A percentile compares a stretch with the other conserved stretches of the same genome.
These are phyloP conservation scores for Dictyostelium brefeldianum DNA, from an alignment of 78 protist species.

Conservation along the genomic window DNA sequence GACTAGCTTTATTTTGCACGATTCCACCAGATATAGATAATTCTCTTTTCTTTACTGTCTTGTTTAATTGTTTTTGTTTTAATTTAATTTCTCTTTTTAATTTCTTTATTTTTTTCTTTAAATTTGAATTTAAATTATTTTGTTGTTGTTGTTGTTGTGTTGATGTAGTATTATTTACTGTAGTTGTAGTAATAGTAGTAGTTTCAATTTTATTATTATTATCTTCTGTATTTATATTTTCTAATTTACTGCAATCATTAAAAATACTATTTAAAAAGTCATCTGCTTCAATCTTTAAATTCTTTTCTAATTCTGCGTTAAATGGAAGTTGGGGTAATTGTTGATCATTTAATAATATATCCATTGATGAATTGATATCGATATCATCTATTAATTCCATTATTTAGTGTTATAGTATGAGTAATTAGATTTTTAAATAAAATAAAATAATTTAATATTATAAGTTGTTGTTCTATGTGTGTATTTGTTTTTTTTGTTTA, in stretches of 20 bases:
- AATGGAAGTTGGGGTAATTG: no score
- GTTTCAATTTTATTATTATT: neutral
- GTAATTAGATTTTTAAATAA: no score
- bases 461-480: no score
- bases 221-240: neutral
- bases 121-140: neutral
- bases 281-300: neutral
- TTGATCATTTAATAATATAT: no score
- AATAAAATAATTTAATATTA: no score
- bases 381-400: no score
- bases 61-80: slow-evolving; percentile 54
- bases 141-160: neutral
- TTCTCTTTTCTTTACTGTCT: slow-evolving; percentile 33
- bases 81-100: slow-evolving; percentile 68
- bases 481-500: no score
- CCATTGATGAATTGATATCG: no score
- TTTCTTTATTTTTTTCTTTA: slow-evolving; percentile 45
- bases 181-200: neutral
- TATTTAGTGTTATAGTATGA: no score
- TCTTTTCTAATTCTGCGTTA: neutral
- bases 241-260: neutral
- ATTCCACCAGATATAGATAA: neutral
- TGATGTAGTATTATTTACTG: neutral
- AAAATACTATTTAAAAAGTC: neutral
- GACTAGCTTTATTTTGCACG: neutral